Percentiles rank a stretch among this genome's conserved stretches.
phyloP scores from a whole-genome alignment of 2,329 filamentous ascomycete species.

The Diplodia intermedia region DNA sequence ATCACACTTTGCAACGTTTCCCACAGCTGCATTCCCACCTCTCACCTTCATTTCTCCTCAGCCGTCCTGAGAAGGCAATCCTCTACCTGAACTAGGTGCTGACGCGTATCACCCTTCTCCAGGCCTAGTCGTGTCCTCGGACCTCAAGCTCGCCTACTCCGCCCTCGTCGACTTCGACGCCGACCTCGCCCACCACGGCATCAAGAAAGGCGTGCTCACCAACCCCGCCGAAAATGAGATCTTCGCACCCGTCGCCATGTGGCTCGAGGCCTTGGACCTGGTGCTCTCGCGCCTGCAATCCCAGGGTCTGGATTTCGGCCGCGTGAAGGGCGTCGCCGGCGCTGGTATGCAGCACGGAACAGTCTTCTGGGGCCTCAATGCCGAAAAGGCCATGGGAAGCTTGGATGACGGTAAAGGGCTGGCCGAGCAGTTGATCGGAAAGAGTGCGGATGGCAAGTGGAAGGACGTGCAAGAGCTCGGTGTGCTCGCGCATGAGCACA shows the following conservation, averaged over 20 bases:
- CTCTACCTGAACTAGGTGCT: not conserved
- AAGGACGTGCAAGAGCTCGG: conserved; percentile 48
- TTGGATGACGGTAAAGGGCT: conserved; percentile 69
- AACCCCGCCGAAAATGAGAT: conserved; percentile 87
- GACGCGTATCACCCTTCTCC: conserved; percentile 15
- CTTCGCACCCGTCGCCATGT: conserved; percentile 90
- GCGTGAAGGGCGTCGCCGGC: conserved; percentile 82
- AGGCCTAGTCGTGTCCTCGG: conserved; percentile 84
- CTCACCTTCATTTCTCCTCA: not conserved
- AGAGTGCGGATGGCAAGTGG: conserved; percentile 41
- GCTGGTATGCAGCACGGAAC: conserved; percentile 98
- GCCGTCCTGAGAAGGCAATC: not conserved
- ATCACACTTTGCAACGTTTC: not conserved
- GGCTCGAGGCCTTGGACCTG: conserved; percentile 89
- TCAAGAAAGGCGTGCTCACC: conserved; percentile 85
- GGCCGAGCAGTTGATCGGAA: conserved; percentile 69
- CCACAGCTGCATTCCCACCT: not conserved
- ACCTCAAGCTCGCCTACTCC: conserved; percentile 80
- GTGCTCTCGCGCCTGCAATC: conserved; percentile 76
- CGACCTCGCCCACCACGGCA: conserved; percentile 73
- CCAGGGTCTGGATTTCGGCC: conserved; percentile 73
- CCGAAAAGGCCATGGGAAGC: conserved; percentile 66
- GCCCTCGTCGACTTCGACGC: conserved; percentile 95
- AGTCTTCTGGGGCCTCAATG: conserved; percentile 84
- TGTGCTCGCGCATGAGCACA: conserved; percentile 83